phyloP scores from a whole-genome alignment of 2,329 filamentous ascomycete species.

The Uncinocarpus reesii region DNA sequence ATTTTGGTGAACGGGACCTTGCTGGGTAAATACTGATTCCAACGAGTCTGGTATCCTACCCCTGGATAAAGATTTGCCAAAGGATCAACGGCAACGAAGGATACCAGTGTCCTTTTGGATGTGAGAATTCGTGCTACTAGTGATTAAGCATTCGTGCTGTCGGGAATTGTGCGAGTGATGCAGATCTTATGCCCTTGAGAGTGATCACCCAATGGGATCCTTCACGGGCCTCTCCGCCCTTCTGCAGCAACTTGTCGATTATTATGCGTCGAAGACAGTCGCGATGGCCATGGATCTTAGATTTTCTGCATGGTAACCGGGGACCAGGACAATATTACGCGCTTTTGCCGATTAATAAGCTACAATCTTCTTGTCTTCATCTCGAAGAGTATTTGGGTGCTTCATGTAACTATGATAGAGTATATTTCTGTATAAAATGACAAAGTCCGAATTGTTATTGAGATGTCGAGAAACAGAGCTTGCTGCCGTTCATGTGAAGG shows the following conservation, averaged over 20 bases:
- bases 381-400: too few species aligned
- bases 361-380: too few species aligned
- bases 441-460: too few species aligned
- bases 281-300: conserved; percentile 70
- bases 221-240: conserved; percentile 75
- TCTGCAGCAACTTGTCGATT: conserved; percentile 51
- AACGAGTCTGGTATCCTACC: conserved; percentile 36
- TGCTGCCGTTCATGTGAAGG: conserved; percentile 13
- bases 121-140: conserved; percentile 77
- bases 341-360: too few species aligned
- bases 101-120: conserved; percentile 28
- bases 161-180: conserved; percentile 64
- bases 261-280: conserved; percentile 64
- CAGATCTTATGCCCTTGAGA: conserved; percentile 65
- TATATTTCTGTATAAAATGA: too few species aligned
- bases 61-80: conserved; percentile 45
- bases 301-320: too few species aligned
- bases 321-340: neutral
- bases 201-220: conserved; percentile 61
- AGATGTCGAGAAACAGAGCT: neutral
- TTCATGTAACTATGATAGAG: too few species aligned
- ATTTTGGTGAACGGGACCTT: conserved; percentile 26
- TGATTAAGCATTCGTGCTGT: conserved; percentile 57
- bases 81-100: conserved; percentile 31
- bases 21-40: conserved; percentile 49